phyloP scores from a whole-genome alignment of 1,284 basidiomycete species.

The Limonomyces culmigenus region DNA sequence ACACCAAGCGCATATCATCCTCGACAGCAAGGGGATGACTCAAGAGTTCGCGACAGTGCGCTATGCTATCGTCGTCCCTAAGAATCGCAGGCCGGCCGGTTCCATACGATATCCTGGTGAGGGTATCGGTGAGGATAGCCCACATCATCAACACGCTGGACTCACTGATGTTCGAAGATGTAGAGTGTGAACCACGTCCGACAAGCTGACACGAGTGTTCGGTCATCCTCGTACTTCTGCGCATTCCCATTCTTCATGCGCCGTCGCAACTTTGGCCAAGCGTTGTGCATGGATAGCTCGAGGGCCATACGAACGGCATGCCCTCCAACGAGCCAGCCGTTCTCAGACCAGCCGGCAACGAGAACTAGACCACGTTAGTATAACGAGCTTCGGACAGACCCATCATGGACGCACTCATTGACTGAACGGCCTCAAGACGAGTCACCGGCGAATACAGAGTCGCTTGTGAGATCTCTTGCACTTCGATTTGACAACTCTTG shows the following conservation, averaged over 20 bases:
- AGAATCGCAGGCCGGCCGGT: conserved; percentile 84
- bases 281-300: conserved; percentile 84
- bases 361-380: conserved; percentile 32
- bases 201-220: conserved; percentile 61
- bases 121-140: conserved; percentile 3
- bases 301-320: conserved; percentile 89
- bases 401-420: conserved; percentile 53
- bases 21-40: conserved; percentile 80
- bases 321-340: conserved; percentile 81
- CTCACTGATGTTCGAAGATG: conserved; percentile 83
- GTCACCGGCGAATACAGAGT: conserved; percentile 75
- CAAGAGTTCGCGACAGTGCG: conserved; percentile 64
- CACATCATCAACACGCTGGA: conserved; percentile 8
- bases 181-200: conserved; percentile 86
- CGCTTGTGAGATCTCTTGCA: conserved; percentile 68
- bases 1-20: conserved; percentile 89
- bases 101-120: conserved; percentile 69
- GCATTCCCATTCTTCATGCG: conserved; percentile 53
- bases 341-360: conserved; percentile 81
- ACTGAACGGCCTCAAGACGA: conserved; percentile 73
- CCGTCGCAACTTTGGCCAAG: conserved; percentile 69
- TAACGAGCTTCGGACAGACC: conserved; percentile 1
- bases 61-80: conserved; percentile 81
- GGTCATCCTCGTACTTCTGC: conserved; percentile 45
- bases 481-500: conserved; percentile 58